A percentile compares a stretch with the other conserved stretches of the same genome.
Conservation (phyloP, 495 filamentous ascomycete species). For the Cryomyces minteri region DNA sequence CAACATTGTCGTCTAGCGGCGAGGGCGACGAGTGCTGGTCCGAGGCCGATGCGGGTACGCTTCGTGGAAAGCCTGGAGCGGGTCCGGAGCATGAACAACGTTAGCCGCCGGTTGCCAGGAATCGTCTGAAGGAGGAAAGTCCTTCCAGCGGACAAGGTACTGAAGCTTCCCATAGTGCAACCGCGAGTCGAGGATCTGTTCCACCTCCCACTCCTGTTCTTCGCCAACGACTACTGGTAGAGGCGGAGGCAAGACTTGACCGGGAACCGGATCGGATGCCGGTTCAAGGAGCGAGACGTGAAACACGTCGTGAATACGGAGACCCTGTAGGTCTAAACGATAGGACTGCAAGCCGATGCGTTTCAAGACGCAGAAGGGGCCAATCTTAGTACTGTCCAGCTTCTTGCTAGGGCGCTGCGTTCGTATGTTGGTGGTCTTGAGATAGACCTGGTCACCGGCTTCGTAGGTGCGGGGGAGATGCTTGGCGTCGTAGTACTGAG, state of each 20-base stretch:
- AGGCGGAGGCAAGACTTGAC: background rate
- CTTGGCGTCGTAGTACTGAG: too few relatives aligned
- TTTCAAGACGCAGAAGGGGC: constrained; percentile 6
- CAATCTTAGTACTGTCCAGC: constrained; percentile 15
- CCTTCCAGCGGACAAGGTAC: too few relatives aligned
- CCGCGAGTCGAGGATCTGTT: background rate
- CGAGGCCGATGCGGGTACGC: too few relatives aligned
- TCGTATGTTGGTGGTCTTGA: constrained; percentile 16
- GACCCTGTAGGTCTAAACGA: background rate
- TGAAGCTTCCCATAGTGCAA: too few relatives aligned
- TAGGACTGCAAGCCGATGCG: background rate
- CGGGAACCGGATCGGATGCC: background rate
- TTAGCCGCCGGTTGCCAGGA: too few relatives aligned
- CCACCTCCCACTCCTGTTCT: background rate
- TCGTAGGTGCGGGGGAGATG: constrained; percentile 5
- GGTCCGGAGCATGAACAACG: too few relatives aligned
- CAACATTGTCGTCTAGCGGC: too few relatives aligned
- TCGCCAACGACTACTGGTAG: background rate
- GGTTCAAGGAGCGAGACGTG: background rate
- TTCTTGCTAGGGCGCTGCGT: constrained; percentile 16
- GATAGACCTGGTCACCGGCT: constrained; percentile 17
- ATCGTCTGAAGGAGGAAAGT: too few relatives aligned
- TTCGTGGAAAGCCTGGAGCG: too few relatives aligned
- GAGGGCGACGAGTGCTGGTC: too few relatives aligned
- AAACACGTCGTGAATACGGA: background rate